Conservation (phyloP, 495 filamentous ascomycete genomes). For the Terfezia boudieri region DNA sequence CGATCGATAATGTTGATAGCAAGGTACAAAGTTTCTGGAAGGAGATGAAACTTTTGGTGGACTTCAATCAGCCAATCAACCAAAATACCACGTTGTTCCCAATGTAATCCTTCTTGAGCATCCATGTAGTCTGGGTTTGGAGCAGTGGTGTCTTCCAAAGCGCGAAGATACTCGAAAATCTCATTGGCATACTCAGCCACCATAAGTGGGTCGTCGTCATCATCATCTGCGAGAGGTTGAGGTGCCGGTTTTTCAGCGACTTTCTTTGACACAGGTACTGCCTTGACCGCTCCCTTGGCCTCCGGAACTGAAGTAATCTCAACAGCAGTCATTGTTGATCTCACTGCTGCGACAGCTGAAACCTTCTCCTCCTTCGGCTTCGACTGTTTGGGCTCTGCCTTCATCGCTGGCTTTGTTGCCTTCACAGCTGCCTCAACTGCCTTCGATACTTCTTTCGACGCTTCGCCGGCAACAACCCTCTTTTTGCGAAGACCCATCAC, state of each 20-base stretch:
- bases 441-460: slow-evolving; percentile 31
- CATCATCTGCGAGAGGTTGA: slow-evolving; percentile 48
- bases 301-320: slow-evolving; percentile 4
- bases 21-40: slow-evolving; percentile 95
- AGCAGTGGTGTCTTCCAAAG: slow-evolving; percentile 60
- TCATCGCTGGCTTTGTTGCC: slow-evolving; percentile 13
- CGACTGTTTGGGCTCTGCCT: slow-evolving; percentile 6
- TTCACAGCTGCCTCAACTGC: slow-evolving; percentile 18
- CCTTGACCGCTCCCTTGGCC: slow-evolving; percentile 10
- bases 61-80: slow-evolving; percentile 98
- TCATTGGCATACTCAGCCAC: slow-evolving; percentile 91
- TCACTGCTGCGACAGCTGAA: slow-evolving; percentile 2
- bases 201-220: slow-evolving; percentile 85
- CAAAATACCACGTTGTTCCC: slow-evolving; percentile 95
- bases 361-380: slow-evolving; percentile 6
- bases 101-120: slow-evolving; percentile 80
- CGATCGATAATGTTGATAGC: slow-evolving; percentile 96
- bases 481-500: slow-evolving; percentile 39
- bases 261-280: slow-evolving; percentile 1
- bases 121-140: slow-evolving; percentile 89
- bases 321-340: slow-evolving; percentile 1
- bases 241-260: slow-evolving; percentile 11
- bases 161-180: slow-evolving; percentile 88
- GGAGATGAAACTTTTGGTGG: slow-evolving; percentile 84
- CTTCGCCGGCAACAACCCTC: slow-evolving; percentile 31